phyloP scores from a whole-genome alignment of 164 flowering plant genomes.

The Chloranthus sessilifolius region DNA sequence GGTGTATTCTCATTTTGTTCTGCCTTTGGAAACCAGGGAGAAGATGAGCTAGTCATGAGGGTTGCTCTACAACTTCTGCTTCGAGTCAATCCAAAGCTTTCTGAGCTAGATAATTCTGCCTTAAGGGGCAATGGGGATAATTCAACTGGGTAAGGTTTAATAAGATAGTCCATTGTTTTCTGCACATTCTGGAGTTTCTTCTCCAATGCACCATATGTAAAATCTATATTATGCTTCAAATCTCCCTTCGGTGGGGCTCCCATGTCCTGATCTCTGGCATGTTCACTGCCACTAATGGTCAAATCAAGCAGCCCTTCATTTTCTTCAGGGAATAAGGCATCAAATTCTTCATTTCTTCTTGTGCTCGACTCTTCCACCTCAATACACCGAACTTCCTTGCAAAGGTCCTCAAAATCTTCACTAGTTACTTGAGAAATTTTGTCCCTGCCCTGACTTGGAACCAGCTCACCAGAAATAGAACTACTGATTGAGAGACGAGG shows the following conservation, averaged over 20 bases:
- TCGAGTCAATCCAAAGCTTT: constrained; percentile 24
- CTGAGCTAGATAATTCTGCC: constrained; percentile 15
- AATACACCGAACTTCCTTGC: constrained; percentile 69
- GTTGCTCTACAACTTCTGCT: constrained; percentile 57
- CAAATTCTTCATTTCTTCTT: constrained; percentile 7
- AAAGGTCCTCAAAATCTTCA: constrained; percentile 36
- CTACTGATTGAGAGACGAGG: no score
- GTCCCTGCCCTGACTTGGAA: constrained; percentile 1
- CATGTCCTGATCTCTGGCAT: constrained; percentile 10
- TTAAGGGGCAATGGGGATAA: constrained; percentile 23
- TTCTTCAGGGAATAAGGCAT: constrained; percentile 17
- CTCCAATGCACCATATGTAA: constrained; percentile 14
- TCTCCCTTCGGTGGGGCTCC: background rate
- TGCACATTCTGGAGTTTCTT: constrained; percentile 30
- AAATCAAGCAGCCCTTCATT: constrained; percentile 20
- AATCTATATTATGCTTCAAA: background rate
- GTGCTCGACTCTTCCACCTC: constrained; percentile 36
- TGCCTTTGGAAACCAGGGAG: constrained; percentile 20
- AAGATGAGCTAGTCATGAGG: constrained; percentile 18
- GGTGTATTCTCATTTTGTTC: constrained; percentile 31
- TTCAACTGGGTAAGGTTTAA: constrained; percentile 25
- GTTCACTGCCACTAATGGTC: constrained; percentile 14
- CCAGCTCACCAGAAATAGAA: background rate
- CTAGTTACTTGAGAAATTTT: background rate
- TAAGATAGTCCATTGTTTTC: constrained; percentile 26